Evolutionary conservation across 148 eudicot species (phyloP).

Genomic region (Drosera capensis): DNA sequence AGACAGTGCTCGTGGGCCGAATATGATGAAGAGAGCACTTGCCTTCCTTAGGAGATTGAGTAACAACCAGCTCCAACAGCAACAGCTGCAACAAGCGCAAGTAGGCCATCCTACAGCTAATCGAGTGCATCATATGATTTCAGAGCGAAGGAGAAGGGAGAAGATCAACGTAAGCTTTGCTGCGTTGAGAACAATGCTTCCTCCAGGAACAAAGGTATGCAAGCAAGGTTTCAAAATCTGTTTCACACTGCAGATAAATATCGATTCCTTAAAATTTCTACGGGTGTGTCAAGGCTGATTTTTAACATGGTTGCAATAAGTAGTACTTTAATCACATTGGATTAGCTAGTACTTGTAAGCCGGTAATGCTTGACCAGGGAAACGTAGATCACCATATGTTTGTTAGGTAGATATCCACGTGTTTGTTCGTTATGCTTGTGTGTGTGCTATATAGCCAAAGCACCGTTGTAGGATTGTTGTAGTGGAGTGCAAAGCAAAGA

Average conservation of each 20-base stretch:
- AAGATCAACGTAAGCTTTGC: constrained; percentile 81
- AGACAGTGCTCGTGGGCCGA: constrained; percentile 14
- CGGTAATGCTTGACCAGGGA: no score
- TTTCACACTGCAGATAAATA: not conserved
- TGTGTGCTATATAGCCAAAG: no score
- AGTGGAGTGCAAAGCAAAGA: no score
- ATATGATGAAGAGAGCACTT: constrained; percentile 32
- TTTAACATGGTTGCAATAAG: no score
- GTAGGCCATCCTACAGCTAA: constrained; percentile 27
- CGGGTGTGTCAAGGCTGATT: not conserved
- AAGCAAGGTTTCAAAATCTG: not conserved
- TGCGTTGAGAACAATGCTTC: constrained; percentile 63
- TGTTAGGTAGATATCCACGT: no score
- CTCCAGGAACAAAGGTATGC: constrained; percentile 76
- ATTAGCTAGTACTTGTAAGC: no score
- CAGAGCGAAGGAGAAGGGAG: constrained; percentile 68
- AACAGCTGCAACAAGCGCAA: constrained; percentile 15
- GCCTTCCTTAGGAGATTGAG: constrained; percentile 26
- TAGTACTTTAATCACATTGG: no score
- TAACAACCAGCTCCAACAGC: constrained; percentile 13
- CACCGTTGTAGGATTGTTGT: no score
- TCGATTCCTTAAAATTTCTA: not conserved
- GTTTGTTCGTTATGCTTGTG: no score
- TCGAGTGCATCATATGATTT: constrained; percentile 70
- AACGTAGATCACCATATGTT: no score